Percentiles rank a stretch among this genome's conserved stretches.
Evolutionary conservation across 1,139 yeast genomes (phyloP).

Genomic region (Hyphopichia burtonii): DNA sequence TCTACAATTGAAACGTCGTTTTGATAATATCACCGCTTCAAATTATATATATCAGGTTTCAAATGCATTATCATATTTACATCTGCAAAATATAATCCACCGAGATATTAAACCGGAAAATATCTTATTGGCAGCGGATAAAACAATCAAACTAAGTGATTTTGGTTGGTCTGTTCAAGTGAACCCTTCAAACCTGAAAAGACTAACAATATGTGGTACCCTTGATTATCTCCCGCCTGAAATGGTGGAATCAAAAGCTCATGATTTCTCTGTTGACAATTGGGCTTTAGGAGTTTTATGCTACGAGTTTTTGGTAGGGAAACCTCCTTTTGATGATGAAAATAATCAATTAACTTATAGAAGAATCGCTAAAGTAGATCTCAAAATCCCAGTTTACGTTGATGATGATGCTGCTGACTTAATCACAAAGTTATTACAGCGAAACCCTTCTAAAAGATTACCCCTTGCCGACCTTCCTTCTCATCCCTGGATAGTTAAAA

Average conservation of each 20-base stretch:
- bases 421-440: constrained; percentile 57
- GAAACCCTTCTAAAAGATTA: constrained; percentile 68
- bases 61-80: constrained; percentile 72
- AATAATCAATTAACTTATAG: constrained; percentile 73
- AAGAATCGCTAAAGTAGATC: constrained; percentile 74
- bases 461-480: constrained; percentile 56
- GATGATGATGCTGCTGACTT: constrained; percentile 77
- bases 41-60: constrained; percentile 83
- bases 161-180: constrained; percentile 89
- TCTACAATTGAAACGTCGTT: constrained; percentile 61
- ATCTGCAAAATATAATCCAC: constrained; percentile 77
- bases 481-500: constrained; percentile 83
- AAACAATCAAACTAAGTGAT: constrained; percentile 79
- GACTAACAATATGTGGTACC: constrained; percentile 93
- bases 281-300: constrained; percentile 93
- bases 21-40: constrained; percentile 72
- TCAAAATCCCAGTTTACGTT: constrained; percentile 68
- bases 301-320: constrained; percentile 84
- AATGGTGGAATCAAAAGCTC: constrained; percentile 82
- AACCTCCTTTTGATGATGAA: constrained; percentile 88
- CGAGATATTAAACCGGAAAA: constrained; percentile 94
- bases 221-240: constrained; percentile 94
- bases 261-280: constrained; percentile 76
- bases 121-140: constrained; percentile 70
- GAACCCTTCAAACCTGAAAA: constrained; percentile 42